Evolutionary conservation across 202 grass and related monocot genomes (phyloP), one percentile per base, ranked within the genome.

Genomic region (Setaria italica): DNA sequence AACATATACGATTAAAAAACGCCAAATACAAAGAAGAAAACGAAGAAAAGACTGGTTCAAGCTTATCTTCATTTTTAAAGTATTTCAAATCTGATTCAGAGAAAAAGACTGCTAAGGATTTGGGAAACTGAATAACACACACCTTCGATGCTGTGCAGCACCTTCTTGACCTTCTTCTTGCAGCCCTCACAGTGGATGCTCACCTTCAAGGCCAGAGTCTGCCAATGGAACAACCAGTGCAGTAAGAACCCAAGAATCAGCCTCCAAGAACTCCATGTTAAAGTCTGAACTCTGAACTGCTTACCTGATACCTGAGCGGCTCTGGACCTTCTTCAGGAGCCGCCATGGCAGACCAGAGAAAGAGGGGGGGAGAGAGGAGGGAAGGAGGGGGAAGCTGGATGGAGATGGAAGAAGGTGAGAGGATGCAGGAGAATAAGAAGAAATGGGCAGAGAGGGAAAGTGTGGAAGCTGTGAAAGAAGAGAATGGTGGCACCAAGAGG

Each of bases 171-270:
- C 77, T 99, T 92, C 85, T 87, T 99, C 88, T 95, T 99, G 90
- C 96, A 99, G 14, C 96, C 96, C 86, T 99, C 96, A 9, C 96
- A 99, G 85, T 99, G 93, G 88, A 99, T 99, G 88, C 93, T 94
- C 29, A 99, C 96, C 85, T 94, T 99, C 84, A 99, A 80, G 49
- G 88, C 91, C 67, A 86, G 74, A 48, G 88, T 99, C 96, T 99
- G 63, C 32, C 43, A 64, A 70, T 12, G 45, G 30, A n/a, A 63
- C 60, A 63, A 33, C 60, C 60, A 63, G 59, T 25, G 30, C 11
- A 62, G 59, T 11, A 25, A 62, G 29, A 63, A 63, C 29, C 4
- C 60, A 60, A 70, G 15, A 19, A 68, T 79, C 75, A 82, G 67
- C 47, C 1, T 39, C 62, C 25, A 43, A 86, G 30, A 80, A 73